Evolutionary conservation across 2,329 filamentous ascomycete genomes (phyloP).

Genomic region (Exophiala alcalophila): DNA sequence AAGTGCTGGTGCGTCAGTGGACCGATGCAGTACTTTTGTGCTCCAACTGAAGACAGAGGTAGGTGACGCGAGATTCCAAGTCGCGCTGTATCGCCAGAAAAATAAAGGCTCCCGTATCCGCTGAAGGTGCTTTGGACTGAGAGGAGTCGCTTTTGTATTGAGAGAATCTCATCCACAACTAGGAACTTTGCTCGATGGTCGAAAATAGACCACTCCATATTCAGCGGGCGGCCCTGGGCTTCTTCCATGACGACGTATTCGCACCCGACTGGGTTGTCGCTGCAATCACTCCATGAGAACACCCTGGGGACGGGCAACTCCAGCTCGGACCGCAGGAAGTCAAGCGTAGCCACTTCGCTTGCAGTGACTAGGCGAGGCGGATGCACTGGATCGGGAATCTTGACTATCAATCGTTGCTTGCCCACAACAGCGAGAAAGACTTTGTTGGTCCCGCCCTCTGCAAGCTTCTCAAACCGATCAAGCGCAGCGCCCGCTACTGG

Average conservation of each 20-base stretch:
- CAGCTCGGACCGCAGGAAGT: conserved; percentile 33
- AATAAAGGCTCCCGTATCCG: conserved; percentile 12
- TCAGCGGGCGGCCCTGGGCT: conserved; percentile 35
- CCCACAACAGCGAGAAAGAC: conserved; percentile 30
- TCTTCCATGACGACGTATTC: conserved; percentile 43
- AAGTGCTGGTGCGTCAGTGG: conserved; percentile 7
- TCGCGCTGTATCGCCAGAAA: not conserved
- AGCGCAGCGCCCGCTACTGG: not conserved
- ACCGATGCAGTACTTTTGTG: conserved; percentile 2
- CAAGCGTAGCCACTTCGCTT: conserved; percentile 41
- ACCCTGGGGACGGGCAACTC: conserved; percentile 39
- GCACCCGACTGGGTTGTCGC: conserved; percentile 38
- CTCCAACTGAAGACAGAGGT: not conserved
- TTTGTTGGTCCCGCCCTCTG: conserved; percentile 35
- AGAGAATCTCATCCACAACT: conserved; percentile 8
- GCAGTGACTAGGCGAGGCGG: conserved; percentile 31
- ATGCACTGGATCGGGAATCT: conserved; percentile 26
- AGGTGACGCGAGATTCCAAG: not conserved
- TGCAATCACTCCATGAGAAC: conserved; percentile 36
- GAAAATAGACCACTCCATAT: conserved; percentile 35
- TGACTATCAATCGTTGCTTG: conserved; percentile 20
- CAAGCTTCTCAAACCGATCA: conserved; percentile 28
- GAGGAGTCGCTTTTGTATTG: conserved; percentile 8
- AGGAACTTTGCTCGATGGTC: conserved; percentile 1
- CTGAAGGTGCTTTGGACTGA: not conserved